Percentiles rank a stretch among this genome's conserved stretches.
Conservation (phyloP, 768 basidiomycete species). For the Boletus sp. region DNA sequence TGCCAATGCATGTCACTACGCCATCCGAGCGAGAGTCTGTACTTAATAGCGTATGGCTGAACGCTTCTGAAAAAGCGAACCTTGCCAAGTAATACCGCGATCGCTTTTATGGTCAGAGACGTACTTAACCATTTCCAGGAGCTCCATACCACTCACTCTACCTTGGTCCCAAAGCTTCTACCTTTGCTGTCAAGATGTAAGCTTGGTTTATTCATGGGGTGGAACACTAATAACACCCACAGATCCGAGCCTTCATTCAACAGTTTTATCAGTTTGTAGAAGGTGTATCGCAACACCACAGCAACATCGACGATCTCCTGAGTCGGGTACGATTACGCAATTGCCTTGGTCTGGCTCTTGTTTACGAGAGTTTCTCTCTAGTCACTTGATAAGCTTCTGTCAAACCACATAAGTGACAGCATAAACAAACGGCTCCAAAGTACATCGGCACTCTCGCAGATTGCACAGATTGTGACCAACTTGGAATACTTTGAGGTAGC, state of each 20-base stretch:
- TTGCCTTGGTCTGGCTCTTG: neutral
- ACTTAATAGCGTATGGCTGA: conserved; percentile 82
- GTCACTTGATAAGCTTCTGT: conserved; percentile 86
- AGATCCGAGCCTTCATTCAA: conserved; percentile 88
- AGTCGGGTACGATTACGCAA: conserved; percentile 59
- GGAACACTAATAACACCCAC: conserved; percentile 11
- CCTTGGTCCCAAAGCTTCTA: conserved; percentile 98
- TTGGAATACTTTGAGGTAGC: conserved; percentile 88
- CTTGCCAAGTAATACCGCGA: conserved; percentile 46
- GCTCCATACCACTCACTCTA: conserved; percentile 62
- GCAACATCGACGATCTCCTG: conserved; percentile 88
- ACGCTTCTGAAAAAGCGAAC: conserved; percentile 58
- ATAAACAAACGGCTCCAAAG: conserved; percentile 71
- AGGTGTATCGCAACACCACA: conserved; percentile 87
- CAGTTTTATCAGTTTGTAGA: conserved; percentile 97
- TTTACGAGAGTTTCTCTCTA: conserved; percentile 30
- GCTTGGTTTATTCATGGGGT: neutral
- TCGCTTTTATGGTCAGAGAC: neutral
- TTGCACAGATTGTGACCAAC: conserved; percentile 91
- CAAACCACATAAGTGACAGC: conserved; percentile 69
- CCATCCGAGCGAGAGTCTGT: conserved; percentile 66
- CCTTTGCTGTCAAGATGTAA: conserved; percentile 86
- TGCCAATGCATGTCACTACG: conserved; percentile 75
- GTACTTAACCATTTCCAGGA: conserved; percentile 39
- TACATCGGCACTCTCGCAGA: conserved; percentile 82